A percentile compares a stretch with the other conserved stretches of the same genome.
phyloP scores from a whole-genome alignment of 805 yeast species.

The Candida krabiensis region DNA sequence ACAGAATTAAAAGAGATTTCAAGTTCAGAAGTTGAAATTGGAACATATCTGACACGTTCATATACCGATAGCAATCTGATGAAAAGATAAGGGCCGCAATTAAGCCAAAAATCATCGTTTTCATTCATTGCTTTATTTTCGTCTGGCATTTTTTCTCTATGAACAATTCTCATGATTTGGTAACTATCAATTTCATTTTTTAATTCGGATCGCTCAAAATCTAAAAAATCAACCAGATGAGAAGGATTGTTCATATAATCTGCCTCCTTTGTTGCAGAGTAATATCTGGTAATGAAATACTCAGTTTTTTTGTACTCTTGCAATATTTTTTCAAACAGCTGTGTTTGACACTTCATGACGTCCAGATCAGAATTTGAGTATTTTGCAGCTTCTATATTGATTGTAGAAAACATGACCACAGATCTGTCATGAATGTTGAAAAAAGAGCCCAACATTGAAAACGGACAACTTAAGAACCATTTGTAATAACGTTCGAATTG shows the following conservation, averaged over 20 bases:
- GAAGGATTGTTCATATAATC: too few relatives aligned
- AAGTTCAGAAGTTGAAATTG: background rate
- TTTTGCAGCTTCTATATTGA: background rate
- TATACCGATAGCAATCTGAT: constrained; percentile 1
- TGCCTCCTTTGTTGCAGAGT: background rate
- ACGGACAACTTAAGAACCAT: background rate
- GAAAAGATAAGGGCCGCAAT: background rate
- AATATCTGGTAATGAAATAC: background rate
- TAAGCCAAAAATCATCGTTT: too few relatives aligned
- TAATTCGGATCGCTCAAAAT: too few relatives aligned
- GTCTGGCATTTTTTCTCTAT: too few relatives aligned
- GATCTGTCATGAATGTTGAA: background rate
- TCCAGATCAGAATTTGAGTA: background rate
- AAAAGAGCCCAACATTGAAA: constrained; percentile 1
- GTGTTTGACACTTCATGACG: background rate
- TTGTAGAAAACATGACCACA: background rate
- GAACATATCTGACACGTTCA: background rate
- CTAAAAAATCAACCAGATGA: too few relatives aligned
- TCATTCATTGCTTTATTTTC: too few relatives aligned
- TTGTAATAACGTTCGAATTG: background rate
- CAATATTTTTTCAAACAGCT: background rate
- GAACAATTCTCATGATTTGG: too few relatives aligned
- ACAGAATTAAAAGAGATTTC: constrained; percentile 1
- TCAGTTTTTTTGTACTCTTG: constrained; percentile 2
- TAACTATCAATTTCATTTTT: too few relatives aligned